phyloP scores from a whole-genome alignment of 306 rosid species.

The Quercus wislizeni region DNA sequence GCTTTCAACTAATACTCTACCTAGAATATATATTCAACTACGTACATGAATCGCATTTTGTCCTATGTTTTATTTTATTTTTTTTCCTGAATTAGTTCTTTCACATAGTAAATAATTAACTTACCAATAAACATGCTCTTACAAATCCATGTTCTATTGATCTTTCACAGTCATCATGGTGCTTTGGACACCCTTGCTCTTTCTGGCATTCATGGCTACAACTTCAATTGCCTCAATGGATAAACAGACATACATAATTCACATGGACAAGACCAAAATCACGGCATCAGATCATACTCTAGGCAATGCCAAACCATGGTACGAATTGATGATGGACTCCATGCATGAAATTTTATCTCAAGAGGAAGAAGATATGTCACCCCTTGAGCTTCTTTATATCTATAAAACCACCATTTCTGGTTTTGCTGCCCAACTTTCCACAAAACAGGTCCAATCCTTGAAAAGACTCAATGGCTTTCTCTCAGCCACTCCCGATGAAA shows the following conservation, averaged over 20 bases:
- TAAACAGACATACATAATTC: slow-evolving; percentile 56
- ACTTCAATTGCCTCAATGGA: slow-evolving; percentile 34
- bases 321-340: slow-evolving; percentile 39
- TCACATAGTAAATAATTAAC: background rate
- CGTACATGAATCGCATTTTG: too few relatives aligned
- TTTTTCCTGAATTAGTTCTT: background rate
- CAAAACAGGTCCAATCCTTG: slow-evolving; percentile 42
- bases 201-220: slow-evolving; percentile 38
- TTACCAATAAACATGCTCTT: slow-evolving; percentile 3
- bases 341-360: slow-evolving; percentile 33
- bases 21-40: too few relatives aligned
- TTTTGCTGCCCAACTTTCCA: slow-evolving; percentile 54
- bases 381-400: slow-evolving; percentile 49
- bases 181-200: slow-evolving; percentile 26
- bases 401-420: slow-evolving; percentile 60
- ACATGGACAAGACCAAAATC: slow-evolving; percentile 61
- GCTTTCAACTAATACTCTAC: too few relatives aligned
- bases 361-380: slow-evolving; percentile 14
- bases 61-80: background rate
- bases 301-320: slow-evolving; percentile 44
- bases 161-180: slow-evolving; percentile 39
- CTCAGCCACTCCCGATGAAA: slow-evolving; percentile 54
- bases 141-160: background rate
- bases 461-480: slow-evolving; percentile 49
- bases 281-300: slow-evolving; percentile 28